Evolutionary conservation across 202 grass and related monocot genomes (phyloP).

Genomic region (Musa balbisiana): DNA sequence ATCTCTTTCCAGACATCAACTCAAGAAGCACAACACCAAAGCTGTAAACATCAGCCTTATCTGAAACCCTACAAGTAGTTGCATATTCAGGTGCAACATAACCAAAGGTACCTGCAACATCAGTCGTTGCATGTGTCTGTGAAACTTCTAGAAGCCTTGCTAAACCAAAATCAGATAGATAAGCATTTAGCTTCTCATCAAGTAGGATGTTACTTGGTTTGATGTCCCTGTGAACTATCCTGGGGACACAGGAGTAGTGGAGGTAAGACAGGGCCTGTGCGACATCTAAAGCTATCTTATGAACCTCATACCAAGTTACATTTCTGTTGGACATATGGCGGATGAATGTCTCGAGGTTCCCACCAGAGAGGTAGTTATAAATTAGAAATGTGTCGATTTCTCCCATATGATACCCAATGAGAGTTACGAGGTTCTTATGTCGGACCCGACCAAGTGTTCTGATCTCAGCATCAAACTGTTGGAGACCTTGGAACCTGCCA

Average conservation of each 20-base stretch:
- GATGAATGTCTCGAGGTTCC: slow-evolving; percentile 59
- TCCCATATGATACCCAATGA: slow-evolving; percentile 57
- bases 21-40: slow-evolving; percentile 54
- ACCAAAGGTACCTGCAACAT: slow-evolving; percentile 73
- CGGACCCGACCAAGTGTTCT: slow-evolving; percentile 47
- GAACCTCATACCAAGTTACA: slow-evolving; percentile 35
- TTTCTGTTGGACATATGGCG: slow-evolving; percentile 39
- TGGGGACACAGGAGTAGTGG: slow-evolving; percentile 41
- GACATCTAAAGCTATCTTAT: slow-evolving; percentile 51
- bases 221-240: slow-evolving; percentile 65
- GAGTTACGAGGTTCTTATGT: slow-evolving; percentile 61
- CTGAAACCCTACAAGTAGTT: slow-evolving; percentile 54
- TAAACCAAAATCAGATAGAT: slow-evolving; percentile 63
- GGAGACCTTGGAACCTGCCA: slow-evolving; percentile 57
- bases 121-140: slow-evolving; percentile 53
- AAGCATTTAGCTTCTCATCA: slow-evolving; percentile 56
- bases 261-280: slow-evolving; percentile 51
- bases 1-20: slow-evolving; percentile 62
- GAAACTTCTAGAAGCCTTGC: slow-evolving; percentile 54
- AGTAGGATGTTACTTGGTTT: slow-evolving; percentile 68
- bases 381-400: slow-evolving; percentile 54
- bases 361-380: slow-evolving; percentile 57
- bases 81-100: slow-evolving; percentile 69
- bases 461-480: slow-evolving; percentile 68
- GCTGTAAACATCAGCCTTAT: slow-evolving; percentile 67